A percentile compares a stretch with the other conserved stretches of the same genome.
These are phyloP conservation scores for Penicillium freii DNA, from an alignment of 2,329 filamentous ascomycete genomes.

Conservation along the genomic window DNA sequence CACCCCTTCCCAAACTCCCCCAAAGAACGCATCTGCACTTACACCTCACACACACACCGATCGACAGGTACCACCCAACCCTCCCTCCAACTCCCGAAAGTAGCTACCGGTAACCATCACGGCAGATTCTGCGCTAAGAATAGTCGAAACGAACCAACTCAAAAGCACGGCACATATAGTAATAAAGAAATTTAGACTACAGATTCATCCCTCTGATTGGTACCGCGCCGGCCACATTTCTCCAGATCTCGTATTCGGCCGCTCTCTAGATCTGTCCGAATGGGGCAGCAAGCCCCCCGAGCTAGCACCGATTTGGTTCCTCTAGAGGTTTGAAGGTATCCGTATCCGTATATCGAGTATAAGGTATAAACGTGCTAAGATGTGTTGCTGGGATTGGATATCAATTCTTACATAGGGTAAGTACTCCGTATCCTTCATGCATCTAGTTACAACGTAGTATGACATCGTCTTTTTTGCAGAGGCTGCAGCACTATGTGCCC, in stretches of 20 bases:
- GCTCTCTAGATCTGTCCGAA: constrained; percentile 1
- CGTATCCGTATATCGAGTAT: background rate
- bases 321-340: background rate
- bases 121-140: constrained; percentile 2
- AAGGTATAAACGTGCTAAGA: background rate
- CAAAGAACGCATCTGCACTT: background rate
- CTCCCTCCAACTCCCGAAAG: background rate
- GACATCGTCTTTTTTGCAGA: background rate
- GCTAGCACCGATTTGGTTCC: background rate
- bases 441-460: background rate
- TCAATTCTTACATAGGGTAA: background rate
- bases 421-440: background rate
- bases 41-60: background rate
- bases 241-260: constrained; percentile 14
- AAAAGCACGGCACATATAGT: background rate
- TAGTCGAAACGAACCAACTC: background rate
- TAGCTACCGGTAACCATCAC: background rate
- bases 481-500: background rate
- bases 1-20: background rate
- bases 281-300: background rate
- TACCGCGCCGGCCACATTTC: background rate
- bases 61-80: constrained; percentile 10
- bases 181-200: constrained; percentile 3
- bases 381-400: background rate
- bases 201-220: constrained; percentile 6